Conservation (phyloP, 2,329 filamentous ascomycete genomes). For the Scolecobasidium constrictum region DNA sequence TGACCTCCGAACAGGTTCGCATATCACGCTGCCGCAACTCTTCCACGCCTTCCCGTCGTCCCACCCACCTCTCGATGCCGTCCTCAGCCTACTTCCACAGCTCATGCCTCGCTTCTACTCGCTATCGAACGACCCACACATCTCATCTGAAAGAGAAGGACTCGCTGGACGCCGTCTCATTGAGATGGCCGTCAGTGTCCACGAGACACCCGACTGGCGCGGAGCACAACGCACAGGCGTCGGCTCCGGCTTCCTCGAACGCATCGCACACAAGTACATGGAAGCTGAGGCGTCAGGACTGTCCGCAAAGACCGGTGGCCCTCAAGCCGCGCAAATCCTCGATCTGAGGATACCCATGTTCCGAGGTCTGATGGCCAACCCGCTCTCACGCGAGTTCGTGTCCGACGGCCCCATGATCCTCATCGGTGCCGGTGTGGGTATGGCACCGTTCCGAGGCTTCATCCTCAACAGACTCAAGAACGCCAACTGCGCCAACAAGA, state of each 20-base stretch:
- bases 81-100: slow-evolving; percentile 71
- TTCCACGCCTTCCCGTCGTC: slow-evolving; percentile 86
- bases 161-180: slow-evolving; percentile 67
- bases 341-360: slow-evolving; percentile 89
- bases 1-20: slow-evolving; percentile 75
- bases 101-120: slow-evolving; percentile 99
- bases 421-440: slow-evolving; percentile 91
- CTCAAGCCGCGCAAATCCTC: slow-evolving; percentile 17
- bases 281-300: slow-evolving; percentile 50
- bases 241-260: slow-evolving; percentile 87
- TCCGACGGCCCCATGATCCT: slow-evolving; percentile 95
- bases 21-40: slow-evolving; percentile 76
- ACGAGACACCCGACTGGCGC: slow-evolving; percentile 73
- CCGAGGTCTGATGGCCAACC: slow-evolving; percentile 95
- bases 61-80: slow-evolving; percentile 71
- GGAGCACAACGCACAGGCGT: slow-evolving; percentile 59
- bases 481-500: slow-evolving; percentile 94
- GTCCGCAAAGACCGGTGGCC: background rate
- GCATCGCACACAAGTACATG: slow-evolving; percentile 64
- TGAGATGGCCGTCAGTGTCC: slow-evolving; percentile 93
- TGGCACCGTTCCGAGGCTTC: slow-evolving; percentile 95
- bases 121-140: slow-evolving; percentile 87
- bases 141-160: slow-evolving; percentile 59
- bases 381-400: slow-evolving; percentile 81
- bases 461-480: slow-evolving; percentile 89